Evolutionary conservation across 441 rosid genomes (phyloP).

Genomic region (Biscutella laevigata): DNA sequence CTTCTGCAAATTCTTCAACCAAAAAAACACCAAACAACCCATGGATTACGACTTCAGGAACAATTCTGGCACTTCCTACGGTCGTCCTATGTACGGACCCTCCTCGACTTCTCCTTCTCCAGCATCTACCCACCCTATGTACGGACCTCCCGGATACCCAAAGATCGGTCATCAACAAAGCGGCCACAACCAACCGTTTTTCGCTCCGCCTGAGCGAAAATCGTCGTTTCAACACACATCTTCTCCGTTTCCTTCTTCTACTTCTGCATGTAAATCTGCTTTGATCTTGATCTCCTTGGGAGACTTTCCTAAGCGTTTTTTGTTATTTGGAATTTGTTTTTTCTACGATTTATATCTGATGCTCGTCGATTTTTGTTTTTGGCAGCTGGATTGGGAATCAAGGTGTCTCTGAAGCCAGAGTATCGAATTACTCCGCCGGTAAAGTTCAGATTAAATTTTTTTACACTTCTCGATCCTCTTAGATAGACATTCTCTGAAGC

Average conservation of each 20-base stretch:
- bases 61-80: conserved; percentile 33
- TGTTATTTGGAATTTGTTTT: background rate
- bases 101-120: conserved; percentile 34
- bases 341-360: background rate
- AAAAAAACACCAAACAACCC: conserved; percentile 9
- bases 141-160: conserved; percentile 58
- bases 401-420: conserved; percentile 64
- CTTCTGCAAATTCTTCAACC: background rate
- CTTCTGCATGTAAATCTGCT: conserved; percentile 44
- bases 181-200: conserved; percentile 28
- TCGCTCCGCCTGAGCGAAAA: conserved; percentile 40
- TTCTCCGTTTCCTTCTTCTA: conserved; percentile 23
- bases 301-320: too few species aligned
- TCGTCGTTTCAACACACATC: conserved; percentile 36
- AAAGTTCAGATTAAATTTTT: conserved; percentile 6
- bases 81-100: conserved; percentile 35
- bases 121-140: conserved; percentile 35
- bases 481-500: too few species aligned
- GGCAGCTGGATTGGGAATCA: conserved; percentile 79
- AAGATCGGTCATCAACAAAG: conserved; percentile 52
- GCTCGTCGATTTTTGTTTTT: conserved; percentile 1
- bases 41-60: conserved; percentile 70
- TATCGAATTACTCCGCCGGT: conserved; percentile 85
- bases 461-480: background rate
- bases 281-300: conserved; percentile 7